Base-by-base conservation (phyloP, 345 rosid species). In the Populus ilicifolia region DNA sequence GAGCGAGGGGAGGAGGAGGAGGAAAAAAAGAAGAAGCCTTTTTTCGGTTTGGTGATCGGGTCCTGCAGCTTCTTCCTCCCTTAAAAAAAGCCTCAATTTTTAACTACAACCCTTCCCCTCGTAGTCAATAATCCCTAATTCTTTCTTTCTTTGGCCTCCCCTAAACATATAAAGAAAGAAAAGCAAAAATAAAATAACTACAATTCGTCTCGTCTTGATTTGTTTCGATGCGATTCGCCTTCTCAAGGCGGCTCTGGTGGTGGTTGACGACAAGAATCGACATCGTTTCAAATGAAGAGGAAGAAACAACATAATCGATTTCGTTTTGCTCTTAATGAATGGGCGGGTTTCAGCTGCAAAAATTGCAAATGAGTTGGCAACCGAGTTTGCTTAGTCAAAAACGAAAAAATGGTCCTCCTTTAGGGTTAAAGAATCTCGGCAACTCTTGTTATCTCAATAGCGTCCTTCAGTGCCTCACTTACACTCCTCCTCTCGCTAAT, bases 401-500 rank as follows among this genome's bases (percentile, higher is more conserved):
- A 78, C 90, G 97, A 74, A 89, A 89, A 76, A 88, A 83, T 62
- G 90, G 95, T 10, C 93, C 94, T 44, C 99, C 99, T 16, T 76
- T 96, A 88, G 98, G 99, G 84, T 85, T 96, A 71, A 86, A 80
- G 69, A 96, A 96, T 81, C 98, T 96, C 84, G 97, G 99, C 84
- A 96, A 96, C 86, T 86, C 97, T 41, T 96, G 99, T 73, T 96
- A 96, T 81, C 93, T 96, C 79, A 96, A 96, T 85, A 90, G 97
- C 89, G 99, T 87, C 80, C 86, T 87, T 46, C 88, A 92, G 87
- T 93, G 99, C 74, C 99, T 96, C 78, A 96, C 99, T 72, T 91
- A 91, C 87, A 94, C 99, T 69, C 97, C 99, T 76, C 99, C 99
- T 23, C 88, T 96, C 63, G 99, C 99, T 74, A 92, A 96, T 89